Conservation (phyloP, 257 asterid genomes). For the Prunella vulgaris region DNA sequence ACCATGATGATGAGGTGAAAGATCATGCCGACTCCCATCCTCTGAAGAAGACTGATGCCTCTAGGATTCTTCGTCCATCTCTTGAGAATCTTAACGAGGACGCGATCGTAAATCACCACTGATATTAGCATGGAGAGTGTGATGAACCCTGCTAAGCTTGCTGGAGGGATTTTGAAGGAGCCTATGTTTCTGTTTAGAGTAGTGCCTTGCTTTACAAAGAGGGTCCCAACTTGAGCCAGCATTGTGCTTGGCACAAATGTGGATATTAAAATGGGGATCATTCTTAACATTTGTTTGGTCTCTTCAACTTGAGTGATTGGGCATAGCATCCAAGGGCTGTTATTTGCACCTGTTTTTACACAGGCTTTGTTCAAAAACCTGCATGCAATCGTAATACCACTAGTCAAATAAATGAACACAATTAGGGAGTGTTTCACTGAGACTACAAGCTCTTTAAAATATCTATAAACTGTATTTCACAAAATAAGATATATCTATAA, state of each 20-base stretch:
- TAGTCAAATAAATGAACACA: too few species aligned
- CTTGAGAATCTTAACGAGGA: constrained; percentile 33
- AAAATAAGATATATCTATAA: too few species aligned
- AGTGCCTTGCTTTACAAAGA: constrained; percentile 76
- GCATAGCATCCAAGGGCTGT: constrained; percentile 72
- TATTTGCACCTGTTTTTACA: constrained; percentile 40
- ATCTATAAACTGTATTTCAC: too few species aligned
- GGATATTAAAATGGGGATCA: constrained; percentile 62
- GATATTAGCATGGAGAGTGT: constrained; percentile 69
- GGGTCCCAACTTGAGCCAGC: constrained; percentile 66
- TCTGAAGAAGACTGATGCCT: constrained; percentile 68
- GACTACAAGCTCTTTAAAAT: too few species aligned
- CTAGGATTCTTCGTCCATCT: constrained; percentile 73
- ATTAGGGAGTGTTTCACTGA: too few species aligned
- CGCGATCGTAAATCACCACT: constrained; percentile 62
- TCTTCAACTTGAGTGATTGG: constrained; percentile 83
- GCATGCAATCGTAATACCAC: constrained; percentile 18
- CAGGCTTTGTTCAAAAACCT: constrained; percentile 80
- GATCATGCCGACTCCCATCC: constrained; percentile 80
- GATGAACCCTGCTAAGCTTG: constrained; percentile 65
- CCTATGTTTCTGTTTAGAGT: constrained; percentile 52
- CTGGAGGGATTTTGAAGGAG: constrained; percentile 65
- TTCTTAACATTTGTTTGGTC: constrained; percentile 74
- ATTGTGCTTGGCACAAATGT: constrained; percentile 73
- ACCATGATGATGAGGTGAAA: constrained; percentile 62